These are phyloP conservation scores for Erodium moschatum DNA, from an alignment of 441 rosid genomes.

Conservation along the genomic window DNA sequence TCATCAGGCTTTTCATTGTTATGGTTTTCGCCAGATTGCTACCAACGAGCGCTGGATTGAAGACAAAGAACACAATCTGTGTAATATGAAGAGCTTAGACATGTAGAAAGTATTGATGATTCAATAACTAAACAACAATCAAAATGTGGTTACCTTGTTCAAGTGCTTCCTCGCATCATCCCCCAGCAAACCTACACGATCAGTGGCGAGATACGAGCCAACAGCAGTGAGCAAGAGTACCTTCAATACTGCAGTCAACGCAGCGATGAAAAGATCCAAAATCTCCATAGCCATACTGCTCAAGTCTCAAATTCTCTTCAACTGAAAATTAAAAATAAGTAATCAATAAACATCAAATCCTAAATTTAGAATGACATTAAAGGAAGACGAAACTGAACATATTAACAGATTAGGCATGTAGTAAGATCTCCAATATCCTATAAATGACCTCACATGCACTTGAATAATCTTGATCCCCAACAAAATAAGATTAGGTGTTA, in stretches of 20 bases:
- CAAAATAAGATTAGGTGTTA: neutral
- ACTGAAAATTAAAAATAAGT: conserved; percentile 4
- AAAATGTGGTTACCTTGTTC: conserved; percentile 31
- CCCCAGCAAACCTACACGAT: conserved; percentile 32
- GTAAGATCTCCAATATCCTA: neutral
- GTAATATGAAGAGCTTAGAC: conserved; percentile 7
- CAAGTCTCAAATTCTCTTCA: neutral
- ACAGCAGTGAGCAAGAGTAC: conserved; percentile 24
- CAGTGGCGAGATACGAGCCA: conserved; percentile 25
- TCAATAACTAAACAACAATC: neutral
- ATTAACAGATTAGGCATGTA: neutral
- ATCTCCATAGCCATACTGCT: conserved; percentile 18
- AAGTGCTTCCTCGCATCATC: conserved; percentile 38
- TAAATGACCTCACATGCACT: neutral
- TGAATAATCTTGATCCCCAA: too few species aligned
- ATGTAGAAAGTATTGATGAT: neutral
- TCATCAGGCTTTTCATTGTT: conserved; percentile 35
- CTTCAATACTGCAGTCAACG: conserved; percentile 28
- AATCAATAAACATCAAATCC: neutral
- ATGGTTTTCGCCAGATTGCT: conserved; percentile 39
- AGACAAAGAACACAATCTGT: conserved; percentile 52
- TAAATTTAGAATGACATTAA: too few species aligned
- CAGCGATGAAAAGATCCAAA: conserved; percentile 21
- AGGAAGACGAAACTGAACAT: too few species aligned
- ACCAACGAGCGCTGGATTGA: conserved; percentile 45